These are phyloP conservation scores for Candida mattraensis DNA, from an alignment of 805 yeast species.

Conservation along the genomic window DNA sequence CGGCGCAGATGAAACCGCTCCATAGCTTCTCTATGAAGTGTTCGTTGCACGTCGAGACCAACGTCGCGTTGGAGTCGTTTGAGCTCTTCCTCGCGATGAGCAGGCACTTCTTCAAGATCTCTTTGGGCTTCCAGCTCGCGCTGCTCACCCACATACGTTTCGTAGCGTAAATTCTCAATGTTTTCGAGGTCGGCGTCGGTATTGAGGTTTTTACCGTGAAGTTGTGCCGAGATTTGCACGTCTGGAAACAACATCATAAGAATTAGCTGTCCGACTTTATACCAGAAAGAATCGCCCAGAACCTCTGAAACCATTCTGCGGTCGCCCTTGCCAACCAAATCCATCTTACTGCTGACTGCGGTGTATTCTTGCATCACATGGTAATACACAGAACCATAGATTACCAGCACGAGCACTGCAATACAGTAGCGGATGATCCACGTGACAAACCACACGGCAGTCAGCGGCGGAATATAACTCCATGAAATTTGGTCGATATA, in stretches of 20 bases:
- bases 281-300: conserved; percentile 33
- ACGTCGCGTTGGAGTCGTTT: conserved; percentile 21
- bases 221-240: conserved; percentile 30
- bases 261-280: conserved; percentile 27
- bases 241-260: conserved; percentile 34
- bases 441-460: conserved; percentile 74
- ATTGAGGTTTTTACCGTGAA: conserved; percentile 29
- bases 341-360: conserved; percentile 45
- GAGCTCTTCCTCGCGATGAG: conserved; percentile 2
- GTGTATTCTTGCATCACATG: conserved; percentile 67
- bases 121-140: conserved; percentile 6
- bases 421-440: conserved; percentile 82
- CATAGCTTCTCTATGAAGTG: conserved; percentile 60
- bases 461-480: conserved; percentile 72
- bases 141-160: conserved; percentile 7
- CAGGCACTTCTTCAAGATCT: conserved; percentile 1
- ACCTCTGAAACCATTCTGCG: conserved; percentile 22
- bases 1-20: conserved; percentile 62
- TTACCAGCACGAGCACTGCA: conserved; percentile 56
- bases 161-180: conserved; percentile 22
- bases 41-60: conserved; percentile 32
- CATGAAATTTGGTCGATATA: conserved; percentile 66
- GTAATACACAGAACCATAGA: conserved; percentile 70
- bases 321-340: conserved; percentile 16
- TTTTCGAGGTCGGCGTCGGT: conserved; percentile 29